Evolutionary conservation across 129 eudicot genomes (phyloP).

Genomic region (Dittrichia graveolens): DNA sequence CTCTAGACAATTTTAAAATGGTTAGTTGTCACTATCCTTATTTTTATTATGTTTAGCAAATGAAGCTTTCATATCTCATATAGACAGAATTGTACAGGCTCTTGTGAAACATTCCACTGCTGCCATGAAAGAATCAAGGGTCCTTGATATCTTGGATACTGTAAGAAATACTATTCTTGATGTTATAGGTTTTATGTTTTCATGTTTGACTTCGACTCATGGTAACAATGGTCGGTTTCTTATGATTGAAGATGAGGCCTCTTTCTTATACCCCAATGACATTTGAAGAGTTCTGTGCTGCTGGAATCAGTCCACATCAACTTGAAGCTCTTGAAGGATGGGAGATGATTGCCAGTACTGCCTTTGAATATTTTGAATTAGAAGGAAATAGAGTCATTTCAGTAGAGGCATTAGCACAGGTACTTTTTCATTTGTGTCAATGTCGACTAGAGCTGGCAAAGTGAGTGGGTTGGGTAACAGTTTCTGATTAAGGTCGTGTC

Average conservation of each 20-base stretch:
- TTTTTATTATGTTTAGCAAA: constrained; percentile 8
- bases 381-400: constrained; percentile 72
- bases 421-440: constrained; percentile 11
- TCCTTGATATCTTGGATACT: constrained; percentile 68
- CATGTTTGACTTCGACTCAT: constrained; percentile 4
- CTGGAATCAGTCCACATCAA: constrained; percentile 73
- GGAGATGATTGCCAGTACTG: constrained; percentile 61
- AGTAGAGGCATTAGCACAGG: constrained; percentile 75
- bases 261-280: constrained; percentile 64
- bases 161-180: constrained; percentile 44
- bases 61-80: constrained; percentile 20
- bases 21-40: constrained; percentile 44
- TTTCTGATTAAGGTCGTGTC: background rate
- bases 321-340: constrained; percentile 84
- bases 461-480: background rate
- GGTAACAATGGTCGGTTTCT: background rate
- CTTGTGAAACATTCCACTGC: constrained; percentile 77
- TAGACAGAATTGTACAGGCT: constrained; percentile 56
- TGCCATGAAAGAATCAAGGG: constrained; percentile 94
- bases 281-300: constrained; percentile 95
- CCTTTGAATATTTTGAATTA: constrained; percentile 65
- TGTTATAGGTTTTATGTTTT: constrained; percentile 5
- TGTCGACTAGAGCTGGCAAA: constrained; percentile 3
- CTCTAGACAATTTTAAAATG: constrained; percentile 74
- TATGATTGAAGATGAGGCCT: constrained; percentile 72